Evolutionary conservation across 495 filamentous ascomycete species (phyloP), one percentile per base, ranked within the genome.

Genomic region (Aspergillus campestris): DNA sequence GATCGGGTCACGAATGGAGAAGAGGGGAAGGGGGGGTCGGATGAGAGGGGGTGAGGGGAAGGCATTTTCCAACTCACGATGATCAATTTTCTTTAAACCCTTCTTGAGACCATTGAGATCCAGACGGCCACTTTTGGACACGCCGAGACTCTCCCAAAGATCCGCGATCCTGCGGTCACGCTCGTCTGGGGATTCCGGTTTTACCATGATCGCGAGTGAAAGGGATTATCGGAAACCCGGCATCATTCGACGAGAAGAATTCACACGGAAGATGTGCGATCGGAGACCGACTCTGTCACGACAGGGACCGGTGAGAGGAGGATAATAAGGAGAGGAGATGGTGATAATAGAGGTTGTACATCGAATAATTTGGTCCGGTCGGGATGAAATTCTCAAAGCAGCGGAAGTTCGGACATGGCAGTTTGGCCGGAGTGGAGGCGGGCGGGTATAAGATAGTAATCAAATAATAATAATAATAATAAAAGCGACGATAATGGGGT

Each of bases 61-160:
- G 18, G 1, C 18, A n/a, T n/a, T 24, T 24, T 24, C 18, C 18
- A 24, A 63, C 88, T 74, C 71, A 94, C 90, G 92, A 64, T 98
- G 92, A 62, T 98, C 89, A 48, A 97, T 88, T 62, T 82, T 84
- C 61, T 70, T 81, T 49, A 98, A 64, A 10, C 94, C 92, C 62
- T 80, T 85, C 64, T 88, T 86, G 47, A 98, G 67, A 12, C 81
- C 87, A 58, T 80, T 80, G 41, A 87, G 66, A 67, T 97, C 89
- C 49, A 98, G 69, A 60, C 85, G 78, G 31, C 89, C 88, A 46
- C 83, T 79, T 33, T 77, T 75, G 47, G 76, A 76, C 40, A 82
- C 82, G 60, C 94, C 90, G 51, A 98, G 73, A 42, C 75, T 79
- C 48, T 65, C 66, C 89, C 89, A 96, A 48, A 96, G 76, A 56